Base-by-base conservation (phyloP, 1,139 yeast species). In the Blastobotrys aristatus region DNA sequence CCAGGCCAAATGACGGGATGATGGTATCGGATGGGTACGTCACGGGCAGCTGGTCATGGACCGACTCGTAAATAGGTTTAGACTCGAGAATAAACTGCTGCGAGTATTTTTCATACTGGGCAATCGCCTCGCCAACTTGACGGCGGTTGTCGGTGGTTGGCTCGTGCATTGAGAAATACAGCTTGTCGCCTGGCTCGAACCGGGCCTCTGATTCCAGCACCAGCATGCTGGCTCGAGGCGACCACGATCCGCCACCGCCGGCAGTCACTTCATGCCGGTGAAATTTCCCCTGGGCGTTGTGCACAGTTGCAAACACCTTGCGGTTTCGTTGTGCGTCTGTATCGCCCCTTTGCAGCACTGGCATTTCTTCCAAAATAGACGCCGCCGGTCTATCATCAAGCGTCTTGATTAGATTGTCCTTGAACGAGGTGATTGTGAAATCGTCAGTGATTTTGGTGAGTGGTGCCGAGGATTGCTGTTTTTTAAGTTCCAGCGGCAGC, bases 231-330 rank as follows among this genome's bases (percentile, higher is more conserved):
- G 84, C 77, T 49, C 80, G 74, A 31, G 80, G 74, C 1, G 84
- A 82, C 86, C 85, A 80, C 10, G 78, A 76, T 2, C 85, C 86
- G 3, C 86, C 86, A 8, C 73, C 73, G 13, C 73, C 73, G 4
- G 85, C 85, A 34, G 78, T 73, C 17, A 80, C 81, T 57, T 76
- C 73, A 58, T 37, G 60, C 32, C 54, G 52, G 30, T 51, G 47
- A 6, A 44, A 34, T 18, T 40, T 40, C 1, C 46, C 44, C 40
- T 31, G 29, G 36, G 20, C 38, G 11, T 39, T 40, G 30, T 20
- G 29, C 11, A 44, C 35, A 8, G 34, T 44, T 33, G 46, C 55
- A 43, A 22, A 50, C 18, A 50, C 50, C 21, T 50, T 50, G 22
- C 50, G 26, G 32, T 41, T 17, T 48, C 48, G 43, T 40, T 22